phyloP scores from a whole-genome alignment of 2,329 filamentous ascomycete species.

The Pyrenophora graminea region DNA sequence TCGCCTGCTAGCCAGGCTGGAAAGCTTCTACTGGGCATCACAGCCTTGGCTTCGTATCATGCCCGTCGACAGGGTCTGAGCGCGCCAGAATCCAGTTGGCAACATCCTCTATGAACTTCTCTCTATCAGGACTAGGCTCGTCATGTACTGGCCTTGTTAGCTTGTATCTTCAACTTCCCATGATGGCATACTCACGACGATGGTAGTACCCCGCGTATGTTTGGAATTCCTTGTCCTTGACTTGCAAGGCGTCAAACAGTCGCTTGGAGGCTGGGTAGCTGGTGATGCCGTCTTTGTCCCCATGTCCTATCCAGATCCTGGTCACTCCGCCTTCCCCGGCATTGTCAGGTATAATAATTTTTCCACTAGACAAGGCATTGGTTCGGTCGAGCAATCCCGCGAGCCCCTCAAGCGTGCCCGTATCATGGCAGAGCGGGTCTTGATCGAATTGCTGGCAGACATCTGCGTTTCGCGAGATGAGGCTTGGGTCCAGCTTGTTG shows the following conservation, averaged over 20 bases:
- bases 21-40: constrained; percentile 17
- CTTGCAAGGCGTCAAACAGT: constrained; percentile 62
- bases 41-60: constrained; percentile 41
- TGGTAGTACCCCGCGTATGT: constrained; percentile 79
- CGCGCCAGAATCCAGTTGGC: constrained; percentile 43
- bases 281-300: constrained; percentile 72
- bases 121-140: constrained; percentile 42
- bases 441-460: constrained; percentile 64
- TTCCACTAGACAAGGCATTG: constrained; percentile 61
- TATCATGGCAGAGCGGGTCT: constrained; percentile 78
- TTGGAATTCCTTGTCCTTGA: constrained; percentile 72
- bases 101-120: constrained; percentile 42
- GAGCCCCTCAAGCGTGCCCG: constrained; percentile 81
- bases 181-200: constrained; percentile 55
- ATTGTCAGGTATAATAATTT: constrained; percentile 50
- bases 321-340: constrained; percentile 59
- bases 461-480: constrained; percentile 69
- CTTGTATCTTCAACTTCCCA: background rate
- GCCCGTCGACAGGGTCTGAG: constrained; percentile 36
- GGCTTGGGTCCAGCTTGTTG: constrained; percentile 65
- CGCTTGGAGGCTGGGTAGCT: constrained; percentile 67
- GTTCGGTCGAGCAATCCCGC: constrained; percentile 78
- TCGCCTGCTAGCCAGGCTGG: constrained; percentile 8
- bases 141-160: constrained; percentile 42
- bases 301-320: constrained; percentile 74